Evolutionary conservation across 768 basidiomycete species (phyloP), one percentile per base, ranked within the genome.

Genomic region (Macrolepiota fuliginosa): DNA sequence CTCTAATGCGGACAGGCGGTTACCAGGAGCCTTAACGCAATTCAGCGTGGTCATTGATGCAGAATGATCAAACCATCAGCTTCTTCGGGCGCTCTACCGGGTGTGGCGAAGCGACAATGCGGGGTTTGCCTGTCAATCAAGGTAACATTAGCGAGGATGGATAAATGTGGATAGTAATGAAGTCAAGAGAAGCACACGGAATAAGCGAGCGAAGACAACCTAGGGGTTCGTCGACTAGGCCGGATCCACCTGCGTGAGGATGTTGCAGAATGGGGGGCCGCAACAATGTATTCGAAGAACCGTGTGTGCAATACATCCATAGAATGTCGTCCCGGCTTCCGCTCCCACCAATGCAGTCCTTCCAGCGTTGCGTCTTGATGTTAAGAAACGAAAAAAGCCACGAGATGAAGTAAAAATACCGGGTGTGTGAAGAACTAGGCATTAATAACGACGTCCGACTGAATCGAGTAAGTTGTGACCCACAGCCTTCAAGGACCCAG

Each of bases 391-490:
- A 47, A 57, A 22, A 19, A 57, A 49, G 47, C 47, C 47, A 15
- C 22, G 45, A 37, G 49, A 24, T 50, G 15, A 25, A 17, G 46
- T 53, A 59, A 52, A 42, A 42, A 59, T 53, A 53, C 39, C 37
- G 19, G 27, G 27, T 39, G 58, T 59, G 58, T 19, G 58, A 59
- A 59, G 39, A 52, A 53, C 39, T 17, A 24, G 10, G 9, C 32
- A 29, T n/a, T 32, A 22, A 59, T 59, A 15, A 42, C 46, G 25
- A 47, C 17, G 39, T 19, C 27, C 7, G 15, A 45, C 52, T 54
- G 32, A 35, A 46, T 45, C 45, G 58, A 46, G 42, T 45, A 54
- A 54, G 59, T 54, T 54, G 51, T 61, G 52, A 45, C 51, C 52
- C 40, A 61, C 52, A 49, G 37, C 24, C 25, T 35, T 37, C 13